These are phyloP conservation scores for Periglandula ipomoeae DNA, from an alignment of 2,329 filamentous ascomycete species.

Conservation along the genomic window DNA sequence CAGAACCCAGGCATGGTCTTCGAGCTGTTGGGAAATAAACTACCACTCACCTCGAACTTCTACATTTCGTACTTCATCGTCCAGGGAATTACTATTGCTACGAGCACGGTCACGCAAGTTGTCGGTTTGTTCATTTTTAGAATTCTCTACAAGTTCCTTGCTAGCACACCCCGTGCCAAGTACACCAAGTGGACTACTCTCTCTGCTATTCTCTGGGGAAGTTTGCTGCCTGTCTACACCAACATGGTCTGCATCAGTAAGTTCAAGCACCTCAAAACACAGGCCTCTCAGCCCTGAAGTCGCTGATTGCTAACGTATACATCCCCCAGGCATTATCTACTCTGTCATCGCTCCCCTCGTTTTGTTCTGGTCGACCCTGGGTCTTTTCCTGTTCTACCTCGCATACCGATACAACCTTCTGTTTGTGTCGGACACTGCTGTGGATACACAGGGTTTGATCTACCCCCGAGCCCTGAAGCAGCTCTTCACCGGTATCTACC, in stretches of 20 bases:
- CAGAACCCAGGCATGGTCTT: constrained; percentile 53
- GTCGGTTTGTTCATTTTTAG: constrained; percentile 58
- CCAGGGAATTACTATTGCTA: constrained; percentile 71
- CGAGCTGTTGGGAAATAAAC: constrained; percentile 54
- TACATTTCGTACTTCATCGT: constrained; percentile 87
- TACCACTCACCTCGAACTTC: constrained; percentile 84
- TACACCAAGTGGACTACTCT: constrained; percentile 65
- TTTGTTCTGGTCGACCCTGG: constrained; percentile 69
- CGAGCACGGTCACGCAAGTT: constrained; percentile 61
- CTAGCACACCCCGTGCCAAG: constrained; percentile 70
- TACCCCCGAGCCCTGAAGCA: constrained; percentile 88
- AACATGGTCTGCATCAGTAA: constrained; percentile 62
- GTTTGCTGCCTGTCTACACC: constrained; percentile 64
- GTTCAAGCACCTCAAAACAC: constrained; percentile 11
- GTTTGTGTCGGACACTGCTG: constrained; percentile 66
- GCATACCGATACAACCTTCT: constrained; percentile 83
- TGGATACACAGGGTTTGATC: constrained; percentile 82
- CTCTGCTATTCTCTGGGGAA: constrained; percentile 66
- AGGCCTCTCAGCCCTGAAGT: constrained; percentile 11
- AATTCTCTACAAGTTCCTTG: constrained; percentile 58
- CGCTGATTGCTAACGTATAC: background rate
- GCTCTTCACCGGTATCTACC: constrained; percentile 70
- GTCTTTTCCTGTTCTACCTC: constrained; percentile 70
- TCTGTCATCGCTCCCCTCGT: constrained; percentile 77
- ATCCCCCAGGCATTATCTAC: constrained; percentile 54